phyloP scores from a whole-genome alignment of 371 early-diverging fungal genomes.

The Zychaea mexicana region DNA sequence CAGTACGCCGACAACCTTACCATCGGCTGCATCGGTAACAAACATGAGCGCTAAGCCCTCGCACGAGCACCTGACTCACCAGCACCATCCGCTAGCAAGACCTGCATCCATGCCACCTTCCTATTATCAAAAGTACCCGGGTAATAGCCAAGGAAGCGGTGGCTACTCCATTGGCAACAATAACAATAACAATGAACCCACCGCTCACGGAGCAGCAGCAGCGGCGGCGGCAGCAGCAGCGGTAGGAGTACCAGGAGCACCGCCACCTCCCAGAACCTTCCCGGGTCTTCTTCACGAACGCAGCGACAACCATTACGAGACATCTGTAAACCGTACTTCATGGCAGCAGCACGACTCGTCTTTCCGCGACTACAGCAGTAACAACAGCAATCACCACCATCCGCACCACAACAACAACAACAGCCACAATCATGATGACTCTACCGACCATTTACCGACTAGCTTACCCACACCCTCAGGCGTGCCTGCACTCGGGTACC shows the following conservation, averaged over 20 bases:
- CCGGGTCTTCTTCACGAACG: neutral
- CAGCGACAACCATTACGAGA: slow-evolving; percentile 5
- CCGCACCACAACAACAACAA: neutral
- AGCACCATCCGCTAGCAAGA: slow-evolving; percentile 17
- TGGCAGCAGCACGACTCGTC: slow-evolving; percentile 10
- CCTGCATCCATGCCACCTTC: slow-evolving; percentile 22
- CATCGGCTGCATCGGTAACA: neutral
- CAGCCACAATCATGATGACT: neutral
- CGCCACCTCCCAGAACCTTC: neutral
- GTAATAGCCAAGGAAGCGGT: neutral
- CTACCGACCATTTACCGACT: slow-evolving; percentile 5
- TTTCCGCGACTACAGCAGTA: neutral
- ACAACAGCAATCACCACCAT: no score
- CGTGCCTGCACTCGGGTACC: neutral
- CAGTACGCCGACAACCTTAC: neutral
- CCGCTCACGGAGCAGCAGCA: no score
- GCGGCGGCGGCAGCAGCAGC: neutral
- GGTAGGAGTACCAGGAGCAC: no score
- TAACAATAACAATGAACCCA: neutral
- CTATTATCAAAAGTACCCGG: slow-evolving; percentile 18
- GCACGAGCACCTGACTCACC: slow-evolving; percentile 9
- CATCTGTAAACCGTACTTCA: slow-evolving; percentile 3
- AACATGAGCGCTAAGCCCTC: slow-evolving; percentile 5
- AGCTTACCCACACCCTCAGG: slow-evolving; percentile 9
- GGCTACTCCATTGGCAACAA: neutral